phyloP scores from a whole-genome alignment of 169 alveolate species.

The Plasmodium cynomolgi region DNA sequence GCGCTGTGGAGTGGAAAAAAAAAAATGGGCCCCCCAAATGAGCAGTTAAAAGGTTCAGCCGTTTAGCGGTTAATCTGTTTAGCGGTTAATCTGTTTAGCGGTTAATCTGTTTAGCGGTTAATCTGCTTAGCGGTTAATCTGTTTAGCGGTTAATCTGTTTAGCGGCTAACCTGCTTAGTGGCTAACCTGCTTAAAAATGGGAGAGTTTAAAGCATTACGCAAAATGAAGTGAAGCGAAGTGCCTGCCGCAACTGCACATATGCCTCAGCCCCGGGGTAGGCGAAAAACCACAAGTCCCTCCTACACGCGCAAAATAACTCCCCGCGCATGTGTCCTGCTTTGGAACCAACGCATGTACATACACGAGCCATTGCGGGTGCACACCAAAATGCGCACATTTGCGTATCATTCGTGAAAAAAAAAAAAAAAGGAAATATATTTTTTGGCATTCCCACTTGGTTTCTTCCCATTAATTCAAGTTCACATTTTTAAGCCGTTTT shows the following conservation, averaged over 20 bases:
- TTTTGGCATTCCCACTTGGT: not conserved
- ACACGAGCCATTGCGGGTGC: not conserved
- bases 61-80: not conserved
- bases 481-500: not conserved
- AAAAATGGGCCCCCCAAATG: not conserved
- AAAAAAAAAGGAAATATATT: no score
- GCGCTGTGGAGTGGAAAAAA: not conserved
- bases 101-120: not conserved
- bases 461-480: not conserved
- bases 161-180: not conserved
- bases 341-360: not conserved
- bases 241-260: not conserved
- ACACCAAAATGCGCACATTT: not conserved
- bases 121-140: no score
- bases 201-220: not conserved
- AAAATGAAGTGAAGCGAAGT: not conserved
- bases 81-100: not conserved
- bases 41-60: not conserved
- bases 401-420: not conserved
- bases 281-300: not conserved
- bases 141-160: not conserved
- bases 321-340: not conserved
- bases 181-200: not conserved
- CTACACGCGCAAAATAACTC: not conserved
- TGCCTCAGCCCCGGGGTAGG: not conserved